Evolutionary conservation across 208 protist genomes (phyloP), one percentile per base, ranked within the genome.

Genomic region (Trypanosoma grayi): DNA sequence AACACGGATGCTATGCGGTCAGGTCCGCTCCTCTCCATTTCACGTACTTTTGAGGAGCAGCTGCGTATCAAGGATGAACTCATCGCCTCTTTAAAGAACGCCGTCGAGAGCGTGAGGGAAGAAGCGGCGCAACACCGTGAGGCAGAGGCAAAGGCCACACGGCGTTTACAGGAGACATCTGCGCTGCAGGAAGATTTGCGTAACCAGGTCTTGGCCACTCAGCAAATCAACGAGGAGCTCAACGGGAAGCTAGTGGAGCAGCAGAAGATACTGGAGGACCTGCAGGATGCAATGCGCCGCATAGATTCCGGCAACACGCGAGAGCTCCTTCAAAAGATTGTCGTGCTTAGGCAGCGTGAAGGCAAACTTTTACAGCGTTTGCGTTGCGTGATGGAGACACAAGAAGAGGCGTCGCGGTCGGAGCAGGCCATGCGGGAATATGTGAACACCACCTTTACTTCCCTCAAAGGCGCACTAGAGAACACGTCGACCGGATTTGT

Each of bases 281-380:
- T 93, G 6, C 54, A 73, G 20, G 56, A 59, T 11, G 48, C 45
- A 10, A 30, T 87, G 2, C 28, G 78, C 13, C 71, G 65, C 18
- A 45, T 80, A 1, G 77, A 91, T 25, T 45, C 54, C 10, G 64
- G 66, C 4, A 73, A 60, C 18, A 76, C 70, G 5, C 62, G 75
- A 39, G 82, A 92, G 72, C 60, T 91, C 34, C 45, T 93, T 44
- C 86, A 93, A 34, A 92, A 92, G 44, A 81, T 95, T 30, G 84
- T 95, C 41, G 52, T 93, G 6, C 66, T 95, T 48, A 75, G 89
- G 30, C 81, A 81, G 16, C 81, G 89, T 39, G 89, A 95, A 57
- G 77, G 75, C 2, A 87, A 78, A 37, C 76, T 95, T 9, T 66
- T 93, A 8, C 75, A 90, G 47, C 81, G 86, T n/a, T 60, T 95